These are phyloP conservation scores for Lagenidium sp. DNA, from an alignment of 352 stramenopile genomes.

Conservation along the genomic window DNA sequence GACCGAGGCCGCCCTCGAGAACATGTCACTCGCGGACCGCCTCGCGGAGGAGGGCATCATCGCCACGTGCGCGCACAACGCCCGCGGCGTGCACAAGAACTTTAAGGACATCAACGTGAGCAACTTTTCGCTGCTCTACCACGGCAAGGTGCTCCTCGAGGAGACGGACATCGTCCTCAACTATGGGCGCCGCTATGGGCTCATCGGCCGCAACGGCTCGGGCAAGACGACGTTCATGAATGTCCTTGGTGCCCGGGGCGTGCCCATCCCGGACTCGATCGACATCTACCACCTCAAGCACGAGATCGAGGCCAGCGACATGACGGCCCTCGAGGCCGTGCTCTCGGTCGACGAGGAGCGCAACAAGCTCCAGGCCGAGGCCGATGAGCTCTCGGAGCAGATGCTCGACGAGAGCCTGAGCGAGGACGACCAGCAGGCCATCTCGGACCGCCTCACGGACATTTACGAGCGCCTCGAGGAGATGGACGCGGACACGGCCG, in stretches of 20 bases:
- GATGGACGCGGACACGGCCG: conserved; percentile 91
- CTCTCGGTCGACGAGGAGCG: conserved; percentile 94
- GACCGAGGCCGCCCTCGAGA: conserved; percentile 43
- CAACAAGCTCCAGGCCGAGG: conserved; percentile 88
- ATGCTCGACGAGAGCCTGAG: conserved; percentile 83
- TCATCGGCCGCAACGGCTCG: conserved; percentile 95
- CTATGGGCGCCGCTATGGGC: conserved; percentile 95
- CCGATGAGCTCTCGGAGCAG: conserved; percentile 88
- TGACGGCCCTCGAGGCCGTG: conserved; percentile 93
- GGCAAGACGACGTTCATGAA: conserved; percentile 98
- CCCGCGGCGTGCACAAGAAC: conserved; percentile 89
- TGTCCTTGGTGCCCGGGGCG: conserved; percentile 89
- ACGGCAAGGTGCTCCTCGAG: conserved; percentile 94
- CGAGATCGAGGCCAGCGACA: conserved; percentile 92
- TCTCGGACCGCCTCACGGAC: conserved; percentile 90
- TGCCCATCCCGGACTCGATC: conserved; percentile 94
- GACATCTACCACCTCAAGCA: conserved; percentile 97
- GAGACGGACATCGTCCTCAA: conserved; percentile 96
- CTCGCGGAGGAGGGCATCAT: conserved; percentile 93
- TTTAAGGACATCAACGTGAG: conserved; percentile 98
- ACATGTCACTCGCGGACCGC: conserved; percentile 80
- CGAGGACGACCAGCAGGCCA: conserved; percentile 75
- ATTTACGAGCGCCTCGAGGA: conserved; percentile 95
- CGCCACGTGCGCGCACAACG: conserved; percentile 93
- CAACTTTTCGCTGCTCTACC: conserved; percentile 96